Evolutionary conservation across 306 rosid species (phyloP), one percentile per base, ranked within the genome.

Genomic region (Medicago ruthenica): DNA sequence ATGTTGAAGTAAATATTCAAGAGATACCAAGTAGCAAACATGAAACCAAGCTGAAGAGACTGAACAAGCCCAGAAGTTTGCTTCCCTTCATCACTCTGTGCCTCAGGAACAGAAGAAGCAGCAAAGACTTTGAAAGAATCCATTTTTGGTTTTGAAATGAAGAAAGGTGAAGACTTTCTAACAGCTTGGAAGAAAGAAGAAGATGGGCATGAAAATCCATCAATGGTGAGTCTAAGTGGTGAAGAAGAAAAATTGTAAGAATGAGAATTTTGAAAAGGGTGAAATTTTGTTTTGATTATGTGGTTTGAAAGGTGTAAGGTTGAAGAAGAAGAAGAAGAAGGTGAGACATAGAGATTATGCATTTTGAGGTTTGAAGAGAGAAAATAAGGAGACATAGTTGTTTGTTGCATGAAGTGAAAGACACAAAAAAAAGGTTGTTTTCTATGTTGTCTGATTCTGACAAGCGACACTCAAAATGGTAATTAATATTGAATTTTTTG

Each of bases 21-120:
- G 79, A 89, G 78, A 73, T 89, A 92, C 97, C 93, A 92, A 85
- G 71, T 73, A 8, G 83, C 90, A 74, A 92, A 84, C 97, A 89
- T 89, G 80, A 80, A 76, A 2, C 87, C 90, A 58, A 89, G 96
- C 78, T 58, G 90, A 17, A 85, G 75, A 71, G 84, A 77, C 31
- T 61, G 82, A 45, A 72, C 47, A 53, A 81, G 14, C 2, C 36
- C 67, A 62, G 55, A 73, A 8, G 71, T 31, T 48, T 78, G 84
- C 27, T 59, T 40, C 0, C 83, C 76, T 22, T 88, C 86, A 1
- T 76, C 85, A 6, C 75, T 75, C 4, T 74, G 79, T 36, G 80
- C 67, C 11, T 77, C 87, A 0, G 97, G 83, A 8, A 79, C 22
- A 3, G 78, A 79, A 40, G 93, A 79, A 40, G 93, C 73, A 53